Percentiles rank a stretch among this genome's conserved stretches.
Evolutionary conservation across 257 asterid genomes (phyloP).

Genomic region (Apocynum venetum): DNA sequence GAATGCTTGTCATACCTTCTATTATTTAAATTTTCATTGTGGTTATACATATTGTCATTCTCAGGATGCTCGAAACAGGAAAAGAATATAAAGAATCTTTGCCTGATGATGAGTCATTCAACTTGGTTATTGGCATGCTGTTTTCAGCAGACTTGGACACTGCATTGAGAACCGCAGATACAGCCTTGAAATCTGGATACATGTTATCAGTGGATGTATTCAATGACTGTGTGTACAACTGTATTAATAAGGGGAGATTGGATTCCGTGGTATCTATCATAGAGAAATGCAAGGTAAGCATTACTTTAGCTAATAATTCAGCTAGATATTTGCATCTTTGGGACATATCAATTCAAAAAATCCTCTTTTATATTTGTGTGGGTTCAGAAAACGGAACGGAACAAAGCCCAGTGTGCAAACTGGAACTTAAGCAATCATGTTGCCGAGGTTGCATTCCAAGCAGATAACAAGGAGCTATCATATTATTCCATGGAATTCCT

Average conservation of each 20-base stretch:
- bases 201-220: conserved; percentile 56
- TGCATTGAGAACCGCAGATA: conserved; percentile 63
- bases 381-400: conserved; percentile 83
- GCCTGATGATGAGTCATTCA: conserved; percentile 82
- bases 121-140: conserved; percentile 66
- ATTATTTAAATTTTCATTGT: conserved; percentile 19
- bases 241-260: conserved; percentile 45
- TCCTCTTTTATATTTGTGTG: neutral
- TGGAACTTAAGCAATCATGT: conserved; percentile 64
- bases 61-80: conserved; percentile 82
- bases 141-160: conserved; percentile 52
- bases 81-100: conserved; percentile 60
- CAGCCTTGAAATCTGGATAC: conserved; percentile 58
- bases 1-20: conserved; percentile 17
- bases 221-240: conserved; percentile 45
- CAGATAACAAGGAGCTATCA: conserved; percentile 64
- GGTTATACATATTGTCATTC: conserved; percentile 31
- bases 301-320: conserved; percentile 17
- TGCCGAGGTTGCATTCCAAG: conserved; percentile 66
- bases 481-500: conserved; percentile 70
- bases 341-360: conserved; percentile 14
- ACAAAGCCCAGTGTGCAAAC: conserved; percentile 66
- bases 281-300: conserved; percentile 85
- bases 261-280: conserved; percentile 64
- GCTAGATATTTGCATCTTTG: conserved; percentile 16